A percentile compares a stretch with the other conserved stretches of the same genome.
Conservation (phyloP, 1,284 basidiomycete genomes). For the Ganoderma lingzhi region DNA sequence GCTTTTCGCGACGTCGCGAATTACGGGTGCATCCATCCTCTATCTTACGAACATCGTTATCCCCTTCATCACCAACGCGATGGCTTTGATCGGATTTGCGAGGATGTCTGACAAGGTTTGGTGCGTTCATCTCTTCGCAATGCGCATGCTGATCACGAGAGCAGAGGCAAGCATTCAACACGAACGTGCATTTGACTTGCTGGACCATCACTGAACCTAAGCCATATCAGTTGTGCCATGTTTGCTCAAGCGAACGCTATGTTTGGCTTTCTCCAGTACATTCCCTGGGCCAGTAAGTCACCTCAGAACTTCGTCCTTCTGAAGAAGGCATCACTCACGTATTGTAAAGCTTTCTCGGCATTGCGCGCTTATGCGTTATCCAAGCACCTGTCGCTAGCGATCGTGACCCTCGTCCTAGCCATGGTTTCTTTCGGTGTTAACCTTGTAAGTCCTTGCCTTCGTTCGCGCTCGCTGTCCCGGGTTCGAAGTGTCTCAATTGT, state of each 20-base stretch:
- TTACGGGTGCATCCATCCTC: conserved; percentile 10
- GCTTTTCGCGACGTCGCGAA: not conserved
- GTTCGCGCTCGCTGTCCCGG: no score
- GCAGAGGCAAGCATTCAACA: conserved; percentile 1
- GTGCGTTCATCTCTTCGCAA: not conserved
- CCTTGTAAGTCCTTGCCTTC: not conserved
- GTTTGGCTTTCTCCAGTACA: conserved; percentile 10
- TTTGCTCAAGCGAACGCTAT: not conserved
- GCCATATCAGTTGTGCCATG: conserved; percentile 1
- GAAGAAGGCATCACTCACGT: not conserved
- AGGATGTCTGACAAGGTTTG: conserved; percentile 12
- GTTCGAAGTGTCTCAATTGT: not conserved
- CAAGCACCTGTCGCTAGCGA: not conserved
- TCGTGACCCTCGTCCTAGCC: not conserved
- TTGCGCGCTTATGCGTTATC: conserved; percentile 11
- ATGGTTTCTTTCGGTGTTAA: not conserved
- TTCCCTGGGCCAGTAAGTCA: conserved; percentile 16
- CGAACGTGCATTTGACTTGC: not conserved
- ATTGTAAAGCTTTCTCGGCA: conserved; percentile 4
- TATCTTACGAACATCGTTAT: conserved; percentile 7
- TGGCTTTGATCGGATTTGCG: conserved; percentile 6
- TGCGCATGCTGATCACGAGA: not conserved
- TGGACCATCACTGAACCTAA: not conserved
- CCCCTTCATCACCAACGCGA: conserved; percentile 6
- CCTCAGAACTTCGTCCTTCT: no score